Evolutionary conservation across 768 basidiomycete genomes (phyloP), one percentile per base, ranked within the genome.

Genomic region (Suillus weaverae): DNA sequence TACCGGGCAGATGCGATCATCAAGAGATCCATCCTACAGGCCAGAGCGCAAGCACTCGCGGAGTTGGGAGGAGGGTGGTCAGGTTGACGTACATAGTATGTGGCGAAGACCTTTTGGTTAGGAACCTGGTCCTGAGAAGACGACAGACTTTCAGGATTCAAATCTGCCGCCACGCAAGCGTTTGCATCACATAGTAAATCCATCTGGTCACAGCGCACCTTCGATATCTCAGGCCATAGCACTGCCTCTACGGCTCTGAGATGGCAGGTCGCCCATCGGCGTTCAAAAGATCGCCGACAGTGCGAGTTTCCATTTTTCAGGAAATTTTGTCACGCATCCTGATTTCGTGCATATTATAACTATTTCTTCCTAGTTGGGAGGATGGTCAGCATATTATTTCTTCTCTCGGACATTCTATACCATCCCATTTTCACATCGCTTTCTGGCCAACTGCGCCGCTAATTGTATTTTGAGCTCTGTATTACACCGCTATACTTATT

Each of bases 171-270:
- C 78, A 26, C 81, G 88, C 71, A 89, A 89, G 76, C 85, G 88
- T 62, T 77, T 83, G 26, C 88, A 89, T 74, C 87, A 88, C 72
- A 84, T 88, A 81, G 85, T 88, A 76, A 80, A 88, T 72, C 75
- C 73, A 79, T 86, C 69, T 74, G 84, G 79, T 62, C 76, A 80
- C 71, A 81, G 78, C 66, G 77, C 83, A 59, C 80, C 85, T 54
- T 69, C 89, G 69, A 86, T 86, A 69, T 74, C 85, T 57, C 83
- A 84, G 66, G 84, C 81, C 68, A 82, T 88, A 79, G 73, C 83
- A 66, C 76, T 88, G 70, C 82, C 83, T 71, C 80, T 83, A 80
- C 87, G 79, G 78, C 67, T 62, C 59, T 67, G 60, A 66, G 54
- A 64, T 68, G 62, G 65, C 65, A 67, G 68, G 69, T 39, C 69